phyloP scores from a whole-genome alignment of 495 filamentous ascomycete species.

The Tuber indicum region DNA sequence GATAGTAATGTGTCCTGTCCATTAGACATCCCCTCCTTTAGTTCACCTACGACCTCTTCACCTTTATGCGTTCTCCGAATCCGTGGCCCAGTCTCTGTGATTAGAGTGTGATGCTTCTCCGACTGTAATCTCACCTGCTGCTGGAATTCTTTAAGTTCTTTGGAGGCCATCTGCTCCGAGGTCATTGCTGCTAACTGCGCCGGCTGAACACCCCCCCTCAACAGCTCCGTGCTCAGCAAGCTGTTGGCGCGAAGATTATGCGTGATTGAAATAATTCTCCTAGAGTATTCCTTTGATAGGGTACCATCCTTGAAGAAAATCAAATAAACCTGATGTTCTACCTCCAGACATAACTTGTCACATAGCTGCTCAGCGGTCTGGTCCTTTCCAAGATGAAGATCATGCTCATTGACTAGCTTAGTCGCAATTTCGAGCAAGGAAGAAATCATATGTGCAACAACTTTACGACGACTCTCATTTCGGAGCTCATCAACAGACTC shows the following conservation, averaged over 20 bases:
- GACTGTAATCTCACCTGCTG: constrained; percentile 61
- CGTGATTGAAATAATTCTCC: constrained; percentile 58
- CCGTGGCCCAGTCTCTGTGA: constrained; percentile 68
- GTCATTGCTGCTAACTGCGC: constrained; percentile 74
- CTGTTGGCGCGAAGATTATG: constrained; percentile 83
- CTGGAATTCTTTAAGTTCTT: constrained; percentile 74
- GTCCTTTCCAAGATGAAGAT: constrained; percentile 51
- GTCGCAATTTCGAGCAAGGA: constrained; percentile 44
- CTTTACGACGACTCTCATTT: constrained; percentile 38
- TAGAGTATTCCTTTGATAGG: constrained; percentile 49
- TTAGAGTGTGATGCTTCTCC: constrained; percentile 79
- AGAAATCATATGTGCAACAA: constrained; percentile 32
- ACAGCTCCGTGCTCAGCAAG: constrained; percentile 66
- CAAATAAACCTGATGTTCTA: constrained; percentile 65
- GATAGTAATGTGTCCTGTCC: constrained; percentile 26
- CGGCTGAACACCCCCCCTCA: constrained; percentile 62
- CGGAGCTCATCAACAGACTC: constrained; percentile 34
- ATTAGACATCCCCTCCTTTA: constrained; percentile 25
- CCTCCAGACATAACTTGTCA: constrained; percentile 56
- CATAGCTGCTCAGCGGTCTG: constrained; percentile 51
- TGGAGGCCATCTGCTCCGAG: constrained; percentile 79
- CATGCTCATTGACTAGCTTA: constrained; percentile 51
- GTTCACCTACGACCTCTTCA: constrained; percentile 79
- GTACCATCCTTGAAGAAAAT: constrained; percentile 47
- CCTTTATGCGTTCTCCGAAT: constrained; percentile 92